Base-by-base conservation (phyloP, 306 rosid species). In the Clitoria ternatea region DNA sequence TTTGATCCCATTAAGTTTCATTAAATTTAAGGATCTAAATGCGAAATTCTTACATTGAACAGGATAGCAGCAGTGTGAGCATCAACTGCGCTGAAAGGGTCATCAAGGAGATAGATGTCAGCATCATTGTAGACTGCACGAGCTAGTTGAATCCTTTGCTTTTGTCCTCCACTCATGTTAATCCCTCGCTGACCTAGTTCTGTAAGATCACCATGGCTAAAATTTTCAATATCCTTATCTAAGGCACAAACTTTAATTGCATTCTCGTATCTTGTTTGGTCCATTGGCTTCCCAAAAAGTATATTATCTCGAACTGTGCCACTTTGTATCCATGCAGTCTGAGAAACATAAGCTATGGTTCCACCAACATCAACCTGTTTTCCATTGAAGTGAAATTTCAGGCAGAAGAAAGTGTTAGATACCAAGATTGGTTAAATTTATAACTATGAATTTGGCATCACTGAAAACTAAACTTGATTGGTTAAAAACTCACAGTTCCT, bases 101-200 rank as follows among this genome's bases (percentile, higher is more conserved):
- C 96, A 61, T 89, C 93, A 1, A 89, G 88, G 42, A 91, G 90
- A 73, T 89, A 91, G 39, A 88, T 77, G 71, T 91, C 88, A 8
- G 90, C 91, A 67, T 91, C 96, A 44, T 82, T 85, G 72, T 89
- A 89, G 47, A 89, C 87, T 30, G 97, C 96, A 66, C 93, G 73
- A 37, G 96, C 97, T 4, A 89, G 91, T 60, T 87, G 96, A 80
- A 91, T 87, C 83, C 93, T 84, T 47, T 91, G 96, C 79, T 89
- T 91, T 72, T 91, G 97, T 47, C 97, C 97, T 69, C 93, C 97
- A 72, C 97, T 92, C 93, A 92, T 59, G 85, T 92, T 92, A 39
- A 89, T 66, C 62, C 97, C 96, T 85, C 97, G 48, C 82, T 91
- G 91, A 10, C 97, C 97, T 23, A 91, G 89, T 82, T 91, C 97